A percentile compares a stretch with the other conserved stretches of the same genome.
These are phyloP conservation scores for Globisporangium rhizosaccharum DNA, from an alignment of 352 stramenopile genomes.

Conservation along the genomic window DNA sequence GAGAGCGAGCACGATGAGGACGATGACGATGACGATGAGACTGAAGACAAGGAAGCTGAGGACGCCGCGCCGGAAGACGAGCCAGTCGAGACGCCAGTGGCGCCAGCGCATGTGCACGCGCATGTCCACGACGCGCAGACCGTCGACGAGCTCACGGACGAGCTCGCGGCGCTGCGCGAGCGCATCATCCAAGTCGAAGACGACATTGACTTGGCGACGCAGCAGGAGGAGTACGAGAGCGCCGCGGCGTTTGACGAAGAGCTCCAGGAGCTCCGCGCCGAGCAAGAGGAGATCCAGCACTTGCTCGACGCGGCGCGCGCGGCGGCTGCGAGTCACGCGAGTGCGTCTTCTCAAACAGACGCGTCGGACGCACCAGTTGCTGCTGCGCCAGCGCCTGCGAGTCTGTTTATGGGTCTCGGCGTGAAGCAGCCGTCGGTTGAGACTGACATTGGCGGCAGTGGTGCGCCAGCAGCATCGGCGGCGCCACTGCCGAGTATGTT, in stretches of 20 bases:
- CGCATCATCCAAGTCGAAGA: conserved; percentile 53
- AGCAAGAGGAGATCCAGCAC: conserved; percentile 39
- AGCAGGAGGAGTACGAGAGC: conserved; percentile 67
- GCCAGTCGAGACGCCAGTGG: neutral
- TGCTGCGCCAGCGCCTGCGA: conserved; percentile 6
- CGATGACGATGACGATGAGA: conserved; percentile 20
- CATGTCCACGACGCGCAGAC: conserved; percentile 10
- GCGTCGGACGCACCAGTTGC: neutral
- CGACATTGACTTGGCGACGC: conserved; percentile 61
- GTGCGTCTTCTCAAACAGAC: neutral
- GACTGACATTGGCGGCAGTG: neutral
- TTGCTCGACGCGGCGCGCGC: conserved; percentile 15
- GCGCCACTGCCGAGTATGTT: conserved; percentile 7
- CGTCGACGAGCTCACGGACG: conserved; percentile 31
- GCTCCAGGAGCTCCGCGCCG: conserved; percentile 40
- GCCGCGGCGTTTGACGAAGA: conserved; percentile 62
- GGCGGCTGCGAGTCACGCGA: too few relatives aligned
- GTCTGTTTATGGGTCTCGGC: conserved; percentile 27
- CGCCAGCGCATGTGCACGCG: neutral
- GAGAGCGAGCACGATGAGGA: conserved; percentile 15
- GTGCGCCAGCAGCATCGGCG: neutral
- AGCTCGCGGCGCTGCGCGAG: conserved; percentile 37
- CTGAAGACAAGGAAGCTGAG: conserved; percentile 21
- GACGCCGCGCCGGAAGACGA: conserved; percentile 22
- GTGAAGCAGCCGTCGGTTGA: conserved; percentile 15